Evolutionary conservation across 306 rosid species (phyloP).

Genomic region (Vigna nakashimae): DNA sequence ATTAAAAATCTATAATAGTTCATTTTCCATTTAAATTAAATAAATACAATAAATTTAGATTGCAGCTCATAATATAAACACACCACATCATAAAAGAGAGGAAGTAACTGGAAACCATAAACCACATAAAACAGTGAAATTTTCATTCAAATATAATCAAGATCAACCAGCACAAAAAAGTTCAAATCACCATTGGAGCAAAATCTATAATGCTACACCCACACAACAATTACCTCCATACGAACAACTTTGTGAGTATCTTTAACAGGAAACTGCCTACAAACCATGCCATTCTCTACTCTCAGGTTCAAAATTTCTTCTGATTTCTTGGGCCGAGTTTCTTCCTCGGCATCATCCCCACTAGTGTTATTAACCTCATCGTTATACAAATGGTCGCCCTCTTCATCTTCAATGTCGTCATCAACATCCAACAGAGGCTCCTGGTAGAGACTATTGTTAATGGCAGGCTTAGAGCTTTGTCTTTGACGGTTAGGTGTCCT

Average conservation of each 20-base stretch:
- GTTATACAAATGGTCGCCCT: constrained; percentile 50
- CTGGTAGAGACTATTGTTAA: constrained; percentile 56
- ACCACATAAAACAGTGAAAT: background rate
- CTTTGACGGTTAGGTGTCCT: constrained; percentile 52
- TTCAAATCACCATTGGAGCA: constrained; percentile 15
- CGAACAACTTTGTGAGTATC: constrained; percentile 78
- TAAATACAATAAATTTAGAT: background rate
- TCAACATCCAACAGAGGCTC: constrained; percentile 70
- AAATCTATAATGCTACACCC: constrained; percentile 18
- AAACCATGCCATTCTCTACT: constrained; percentile 74
- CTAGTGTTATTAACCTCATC: constrained; percentile 56
- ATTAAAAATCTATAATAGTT: background rate
- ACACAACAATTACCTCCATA: constrained; percentile 64
- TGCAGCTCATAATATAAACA: constrained; percentile 6
- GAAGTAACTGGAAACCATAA: constrained; percentile 11
- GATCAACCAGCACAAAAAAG: constrained; percentile 18
- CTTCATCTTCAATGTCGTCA: constrained; percentile 73
- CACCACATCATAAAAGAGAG: background rate
- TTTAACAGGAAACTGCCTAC: constrained; percentile 92
- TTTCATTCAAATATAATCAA: constrained; percentile 26
- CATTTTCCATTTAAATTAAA: background rate
- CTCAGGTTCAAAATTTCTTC: constrained; percentile 80
- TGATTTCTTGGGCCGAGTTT: constrained; percentile 62
- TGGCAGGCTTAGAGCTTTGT: constrained; percentile 41
- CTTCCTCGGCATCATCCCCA: constrained; percentile 66